These are phyloP conservation scores for Ostreobium quekettii DNA, from an alignment of 139 green algal species.

Conservation along the genomic window DNA sequence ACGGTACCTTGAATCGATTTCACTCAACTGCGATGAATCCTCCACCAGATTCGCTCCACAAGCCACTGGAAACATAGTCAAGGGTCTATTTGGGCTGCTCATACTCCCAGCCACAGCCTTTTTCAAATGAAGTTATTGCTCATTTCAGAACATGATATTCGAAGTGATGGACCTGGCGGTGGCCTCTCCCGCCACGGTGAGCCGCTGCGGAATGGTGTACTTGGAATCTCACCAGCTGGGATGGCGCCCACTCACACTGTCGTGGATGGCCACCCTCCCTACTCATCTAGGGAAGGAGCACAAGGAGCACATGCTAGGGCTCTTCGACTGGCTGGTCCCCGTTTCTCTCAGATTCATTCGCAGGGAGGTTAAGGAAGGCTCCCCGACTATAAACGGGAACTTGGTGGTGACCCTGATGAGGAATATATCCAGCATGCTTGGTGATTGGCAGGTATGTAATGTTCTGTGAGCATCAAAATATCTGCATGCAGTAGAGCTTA, in stretches of 20 bases:
- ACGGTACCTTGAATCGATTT: too few relatives aligned
- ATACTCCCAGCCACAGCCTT: too few relatives aligned
- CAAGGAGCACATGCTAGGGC: constrained; percentile 24
- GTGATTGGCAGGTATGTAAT: constrained; percentile 20
- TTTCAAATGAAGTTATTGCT: too few relatives aligned
- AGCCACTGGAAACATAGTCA: too few relatives aligned
- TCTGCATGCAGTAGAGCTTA: too few relatives aligned
- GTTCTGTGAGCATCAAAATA: not conserved
- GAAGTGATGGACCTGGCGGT: constrained; percentile 36
- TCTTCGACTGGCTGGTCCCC: constrained; percentile 44
- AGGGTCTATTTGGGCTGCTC: too few relatives aligned
- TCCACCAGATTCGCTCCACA: too few relatives aligned
- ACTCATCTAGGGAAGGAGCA: constrained; percentile 22
- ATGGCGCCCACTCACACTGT: constrained; percentile 31
- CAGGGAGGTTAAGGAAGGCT: constrained; percentile 35
- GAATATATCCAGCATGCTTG: constrained; percentile 31
- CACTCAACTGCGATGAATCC: too few relatives aligned
- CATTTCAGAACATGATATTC: constrained; percentile 41
- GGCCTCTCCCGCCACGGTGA: constrained; percentile 41
- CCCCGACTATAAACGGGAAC: constrained; percentile 51
- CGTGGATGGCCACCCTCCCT: constrained; percentile 48
- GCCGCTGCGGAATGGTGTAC: constrained; percentile 58
- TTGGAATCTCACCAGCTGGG: constrained; percentile 30
- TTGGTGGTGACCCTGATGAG: constrained; percentile 48
- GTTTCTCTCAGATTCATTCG: constrained; percentile 29